Evolutionary conservation across 2,329 filamentous ascomycete species (phyloP), one percentile per base, ranked within the genome.

Genomic region (Aspergillus clavatus): DNA sequence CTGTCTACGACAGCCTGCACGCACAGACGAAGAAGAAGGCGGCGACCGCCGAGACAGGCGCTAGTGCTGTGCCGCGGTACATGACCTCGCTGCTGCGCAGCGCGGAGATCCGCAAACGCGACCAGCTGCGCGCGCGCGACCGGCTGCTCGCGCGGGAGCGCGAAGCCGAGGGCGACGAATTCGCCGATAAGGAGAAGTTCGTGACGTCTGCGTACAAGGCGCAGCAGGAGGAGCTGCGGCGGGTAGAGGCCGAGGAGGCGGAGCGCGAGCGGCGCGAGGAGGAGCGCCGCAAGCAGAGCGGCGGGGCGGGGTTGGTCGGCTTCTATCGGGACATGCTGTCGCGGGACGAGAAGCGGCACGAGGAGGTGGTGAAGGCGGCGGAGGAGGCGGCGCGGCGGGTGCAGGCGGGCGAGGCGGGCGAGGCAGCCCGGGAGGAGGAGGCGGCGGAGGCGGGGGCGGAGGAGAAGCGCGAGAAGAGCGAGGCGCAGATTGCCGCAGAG

Each of bases 151-250:
- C 79, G 41, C 74, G 74, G 46, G 81, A 84, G 57, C 73, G 81
- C 22, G 81, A 84, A 54, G 76, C 75, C 0, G 81, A 84, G 57
- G 81, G 81, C n/a, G 81, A 84, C 39, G 79, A 81, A 48, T 84
- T 81, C 48, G 79, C 75, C 0, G 81, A 83, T 55, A 84, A 83
- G 59, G 81, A 84, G 62, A 82, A 78, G 58, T 84, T 84, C 50
- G 81, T 84, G 33, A 84, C 81, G 1, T 71, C 72, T 1, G 81
- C 81, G 27, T 84, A 84, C 63, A 83, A 82, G 62, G 70, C 72
- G 49, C 81, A 84, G 57, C 80, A 84, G 59, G 80, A 78, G 57
- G 81, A 84, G 59, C 68, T 78, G 47, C 69, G 72, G 45, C 67
- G 68, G 46, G 58, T 80, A 16, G 80, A 84, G 54, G 79, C 76